Evolutionary conservation across 805 yeast genomes (phyloP).

Genomic region (Maudiozyma saulgeensis): DNA sequence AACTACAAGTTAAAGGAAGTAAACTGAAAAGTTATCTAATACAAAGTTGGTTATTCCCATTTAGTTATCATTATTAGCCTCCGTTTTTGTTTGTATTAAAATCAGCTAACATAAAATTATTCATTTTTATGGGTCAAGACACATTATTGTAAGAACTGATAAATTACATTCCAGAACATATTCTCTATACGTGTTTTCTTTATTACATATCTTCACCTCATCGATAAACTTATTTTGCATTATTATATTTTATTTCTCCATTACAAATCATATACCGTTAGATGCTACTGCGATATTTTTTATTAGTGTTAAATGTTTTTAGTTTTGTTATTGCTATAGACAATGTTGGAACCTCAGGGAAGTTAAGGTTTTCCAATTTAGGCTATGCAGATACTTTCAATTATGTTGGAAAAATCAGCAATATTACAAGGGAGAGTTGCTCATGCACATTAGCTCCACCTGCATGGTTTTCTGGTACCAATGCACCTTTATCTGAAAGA

Average conservation of each 20-base stretch:
- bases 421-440: conserved; percentile 10
- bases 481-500: conserved; percentile 54
- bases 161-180: neutral
- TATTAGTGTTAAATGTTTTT: neutral
- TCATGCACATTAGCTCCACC: conserved; percentile 16
- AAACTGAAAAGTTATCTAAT: too few relatives aligned
- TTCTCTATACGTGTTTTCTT: too few relatives aligned
- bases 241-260: neutral
- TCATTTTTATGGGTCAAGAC: too few relatives aligned
- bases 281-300: neutral
- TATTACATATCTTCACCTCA: too few relatives aligned
- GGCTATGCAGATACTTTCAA: conserved; percentile 19
- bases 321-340: neutral
- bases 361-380: conserved; percentile 15
- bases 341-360: neutral
- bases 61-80: too few relatives aligned
- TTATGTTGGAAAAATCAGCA: conserved; percentile 13
- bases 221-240: neutral
- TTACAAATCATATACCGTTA: neutral
- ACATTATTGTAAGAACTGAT: too few relatives aligned
- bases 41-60: too few relatives aligned
- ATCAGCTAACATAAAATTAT: too few relatives aligned
- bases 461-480: conserved; percentile 37
- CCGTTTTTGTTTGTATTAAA: too few relatives aligned
- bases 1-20: too few relatives aligned